A percentile compares a stretch with the other conserved stretches of the same genome.
These are phyloP conservation scores for Neurospora sp. DNA, from an alignment of 495 filamentous ascomycete species.

Conservation along the genomic window DNA sequence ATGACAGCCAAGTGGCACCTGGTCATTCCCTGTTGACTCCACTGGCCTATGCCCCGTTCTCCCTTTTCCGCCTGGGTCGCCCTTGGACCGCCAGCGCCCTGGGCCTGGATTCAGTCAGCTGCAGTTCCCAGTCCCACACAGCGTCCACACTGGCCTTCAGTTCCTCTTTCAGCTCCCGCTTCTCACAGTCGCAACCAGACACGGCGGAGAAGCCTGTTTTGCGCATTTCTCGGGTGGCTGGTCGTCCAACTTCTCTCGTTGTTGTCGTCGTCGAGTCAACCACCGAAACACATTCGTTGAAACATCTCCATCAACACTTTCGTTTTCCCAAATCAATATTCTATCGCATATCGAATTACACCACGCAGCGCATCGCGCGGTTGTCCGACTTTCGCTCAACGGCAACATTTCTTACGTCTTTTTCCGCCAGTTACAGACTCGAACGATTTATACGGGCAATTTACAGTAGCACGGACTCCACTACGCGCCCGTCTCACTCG, in stretches of 20 bases:
- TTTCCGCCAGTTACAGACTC: not conserved
- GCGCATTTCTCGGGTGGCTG: not conserved
- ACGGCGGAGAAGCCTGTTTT: not conserved
- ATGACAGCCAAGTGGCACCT: not conserved
- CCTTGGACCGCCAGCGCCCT: not conserved
- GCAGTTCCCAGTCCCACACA: not conserved
- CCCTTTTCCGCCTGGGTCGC: not conserved
- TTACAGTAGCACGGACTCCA: not conserved
- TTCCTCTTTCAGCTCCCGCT: not conserved
- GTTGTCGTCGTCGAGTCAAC: not conserved
- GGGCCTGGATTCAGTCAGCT: not conserved
- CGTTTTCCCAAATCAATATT: not conserved
- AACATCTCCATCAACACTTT: not conserved
- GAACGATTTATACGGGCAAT: not conserved
- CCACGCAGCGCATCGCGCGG: not conserved
- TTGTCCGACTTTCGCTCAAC: slow-evolving; percentile 1
- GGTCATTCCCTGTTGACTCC: not conserved
- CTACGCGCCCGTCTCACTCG: not conserved
- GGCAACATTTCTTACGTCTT: not conserved
- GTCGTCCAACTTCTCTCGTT: not conserved
- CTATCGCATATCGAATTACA: not conserved
- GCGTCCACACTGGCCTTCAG: not conserved
- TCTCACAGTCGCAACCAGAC: not conserved
- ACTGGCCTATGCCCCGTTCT: not conserved
- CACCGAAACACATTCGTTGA: slow-evolving; percentile 1